Evolutionary conservation across 2,329 filamentous ascomycete species (phyloP), one percentile per base, ranked within the genome.

Genomic region (Chaetomiaceae sp.): DNA sequence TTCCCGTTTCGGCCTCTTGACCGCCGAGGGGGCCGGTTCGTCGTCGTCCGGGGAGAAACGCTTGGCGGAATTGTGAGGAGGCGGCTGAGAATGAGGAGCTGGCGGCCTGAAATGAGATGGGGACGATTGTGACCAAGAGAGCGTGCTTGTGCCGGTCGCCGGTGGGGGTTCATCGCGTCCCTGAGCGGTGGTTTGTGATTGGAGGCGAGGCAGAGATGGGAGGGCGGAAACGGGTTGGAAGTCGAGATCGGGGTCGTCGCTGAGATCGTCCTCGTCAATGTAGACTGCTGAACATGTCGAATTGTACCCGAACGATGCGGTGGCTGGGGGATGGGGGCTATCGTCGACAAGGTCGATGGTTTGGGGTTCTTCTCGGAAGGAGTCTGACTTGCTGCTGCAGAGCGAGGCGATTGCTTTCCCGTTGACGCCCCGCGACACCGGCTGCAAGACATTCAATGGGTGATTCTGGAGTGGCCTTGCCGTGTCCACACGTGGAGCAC

Each of bases 261-360:
- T 88, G 55, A 95, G 93, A 60, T 95, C 90, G 56, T 91, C 83
- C 52, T 89, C 86, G 49, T 81, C 78, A 52, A 89, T 86, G 50
- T 76, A 78, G 9, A 85, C 76, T 6, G 60, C 50, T n/a, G 54
- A 11, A 7, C 29, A 15, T 18, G 3, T 17, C 32, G 53, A 57
- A 20, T 60, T 56, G 7, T 56, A 51, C 10, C 61, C 48, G 32
- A 61, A 51, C 48, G 32, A 60, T 51, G 22, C 54, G 38, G 41
- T 63, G 22, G 6, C 29, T 8, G 44, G 38, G 3, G 36, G 65
- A 50, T 56, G 39, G 20, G 59, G 47, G 9, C 49, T 45, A 29
- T 54, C 55, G 34, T 62, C 59, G 1, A 63, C 65, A 24, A 71
- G 57, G 41, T 69, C 62, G 49, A 72, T 60, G 5, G 62, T 53